Conservation (phyloP, 176 grass and related monocot genomes). For the Oryza officinalis region DNA sequence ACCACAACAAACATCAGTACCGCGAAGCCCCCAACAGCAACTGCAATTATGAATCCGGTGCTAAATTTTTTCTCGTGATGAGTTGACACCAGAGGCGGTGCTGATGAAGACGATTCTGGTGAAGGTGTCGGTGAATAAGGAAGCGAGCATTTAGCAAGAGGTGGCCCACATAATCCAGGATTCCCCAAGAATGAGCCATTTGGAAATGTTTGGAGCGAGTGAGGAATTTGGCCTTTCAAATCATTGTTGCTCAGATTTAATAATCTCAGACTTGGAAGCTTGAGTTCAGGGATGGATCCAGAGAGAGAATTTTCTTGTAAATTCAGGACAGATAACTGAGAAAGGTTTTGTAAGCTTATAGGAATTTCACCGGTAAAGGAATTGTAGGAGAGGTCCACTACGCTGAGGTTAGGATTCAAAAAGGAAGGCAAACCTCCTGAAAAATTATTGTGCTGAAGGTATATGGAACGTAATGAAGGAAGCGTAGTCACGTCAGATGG, state of each 20-base stretch:
- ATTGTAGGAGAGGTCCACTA: conserved; percentile 85
- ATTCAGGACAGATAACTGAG: conserved; percentile 60
- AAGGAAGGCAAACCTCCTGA: conserved; percentile 64
- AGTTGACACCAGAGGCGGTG: neutral
- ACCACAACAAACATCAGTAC: conserved; percentile 60
- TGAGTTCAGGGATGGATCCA: conserved; percentile 78
- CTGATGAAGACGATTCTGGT: conserved; percentile 35
- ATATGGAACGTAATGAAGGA: conserved; percentile 65
- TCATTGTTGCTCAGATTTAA: conserved; percentile 87
- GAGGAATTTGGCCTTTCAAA: conserved; percentile 74
- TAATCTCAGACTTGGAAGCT: conserved; percentile 54
- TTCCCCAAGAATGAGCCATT: conserved; percentile 71
- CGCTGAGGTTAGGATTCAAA: conserved; percentile 48
- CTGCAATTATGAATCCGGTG: conserved; percentile 73
- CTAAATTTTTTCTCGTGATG: conserved; percentile 58
- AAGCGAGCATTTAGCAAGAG: conserved; percentile 64
- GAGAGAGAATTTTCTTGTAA: conserved; percentile 72
- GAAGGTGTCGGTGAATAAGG: conserved; percentile 48
- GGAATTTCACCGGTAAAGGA: conserved; percentile 67
- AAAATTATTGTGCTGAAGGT: conserved; percentile 88
- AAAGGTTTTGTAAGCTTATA: conserved; percentile 61
- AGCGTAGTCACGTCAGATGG: conserved; percentile 71
- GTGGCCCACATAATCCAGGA: conserved; percentile 74
- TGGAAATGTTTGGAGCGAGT: conserved; percentile 59
- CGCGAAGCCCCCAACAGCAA: conserved; percentile 72